These are phyloP conservation scores for Suhomyces bolitotheri DNA, from an alignment of 1,139 yeast genomes.

Conservation along the genomic window DNA sequence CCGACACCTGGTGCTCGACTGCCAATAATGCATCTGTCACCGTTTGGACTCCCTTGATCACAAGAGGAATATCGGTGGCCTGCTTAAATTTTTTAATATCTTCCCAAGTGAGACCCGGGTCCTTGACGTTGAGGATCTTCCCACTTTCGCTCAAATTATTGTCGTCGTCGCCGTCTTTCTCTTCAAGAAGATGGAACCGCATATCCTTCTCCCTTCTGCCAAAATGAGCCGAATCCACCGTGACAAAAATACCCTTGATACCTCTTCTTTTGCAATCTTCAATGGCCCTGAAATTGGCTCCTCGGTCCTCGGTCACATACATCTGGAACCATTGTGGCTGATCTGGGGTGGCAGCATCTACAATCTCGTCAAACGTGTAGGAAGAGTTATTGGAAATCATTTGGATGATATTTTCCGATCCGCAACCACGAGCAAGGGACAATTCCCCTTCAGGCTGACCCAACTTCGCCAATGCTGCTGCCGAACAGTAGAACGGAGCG, in stretches of 20 bases:
- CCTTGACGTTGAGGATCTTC: slow-evolving; percentile 75
- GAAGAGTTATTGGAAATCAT: slow-evolving; percentile 83
- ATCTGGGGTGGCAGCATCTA: slow-evolving; percentile 51
- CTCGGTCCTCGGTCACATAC: slow-evolving; percentile 72
- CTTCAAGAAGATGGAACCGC: slow-evolving; percentile 55
- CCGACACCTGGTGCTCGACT: slow-evolving; percentile 63
- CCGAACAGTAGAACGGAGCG: slow-evolving; percentile 71
- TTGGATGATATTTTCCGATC: slow-evolving; percentile 65
- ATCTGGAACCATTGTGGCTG: slow-evolving; percentile 88
- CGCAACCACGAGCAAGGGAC: slow-evolving; percentile 74
- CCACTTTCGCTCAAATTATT: slow-evolving; percentile 83
- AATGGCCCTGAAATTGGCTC: slow-evolving; percentile 58
- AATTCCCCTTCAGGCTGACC: slow-evolving; percentile 81
- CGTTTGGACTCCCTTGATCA: slow-evolving; percentile 71
- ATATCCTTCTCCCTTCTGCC: slow-evolving; percentile 85
- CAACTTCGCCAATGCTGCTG: slow-evolving; percentile 78
- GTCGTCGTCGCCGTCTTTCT: slow-evolving; percentile 62
- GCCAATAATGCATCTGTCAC: slow-evolving; percentile 68
- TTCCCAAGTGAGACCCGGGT: slow-evolving; percentile 69
- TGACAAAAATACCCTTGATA: slow-evolving; percentile 74
- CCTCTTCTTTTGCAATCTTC: slow-evolving; percentile 75
- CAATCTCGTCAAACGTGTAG: slow-evolving; percentile 70
- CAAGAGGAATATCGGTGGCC: slow-evolving; percentile 61
- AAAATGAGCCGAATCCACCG: slow-evolving; percentile 91
- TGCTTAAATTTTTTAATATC: slow-evolving; percentile 55